These are phyloP conservation scores for Trametes sanguinea DNA, from an alignment of 768 basidiomycete species.

Conservation along the genomic window DNA sequence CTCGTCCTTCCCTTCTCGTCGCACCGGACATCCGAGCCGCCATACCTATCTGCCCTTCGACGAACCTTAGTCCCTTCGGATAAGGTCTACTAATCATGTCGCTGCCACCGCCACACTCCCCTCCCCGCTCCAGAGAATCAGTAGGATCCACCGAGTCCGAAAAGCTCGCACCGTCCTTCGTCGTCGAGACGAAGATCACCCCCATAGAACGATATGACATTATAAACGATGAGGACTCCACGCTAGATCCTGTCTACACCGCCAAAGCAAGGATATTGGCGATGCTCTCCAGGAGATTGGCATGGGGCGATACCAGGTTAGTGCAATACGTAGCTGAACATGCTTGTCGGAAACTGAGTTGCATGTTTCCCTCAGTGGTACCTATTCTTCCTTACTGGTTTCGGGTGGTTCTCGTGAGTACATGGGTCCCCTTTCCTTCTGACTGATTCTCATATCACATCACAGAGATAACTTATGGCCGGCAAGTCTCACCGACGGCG, in stretches of 20 bases:
- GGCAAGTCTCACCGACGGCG: conserved; percentile 37
- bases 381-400: conserved; percentile 66
- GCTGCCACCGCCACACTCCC: neutral
- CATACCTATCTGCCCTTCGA: no score
- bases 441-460: neutral
- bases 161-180: neutral
- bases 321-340: conserved; percentile 6
- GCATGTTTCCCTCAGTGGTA: conserved; percentile 44
- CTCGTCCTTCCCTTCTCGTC: no score
- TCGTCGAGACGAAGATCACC: neutral
- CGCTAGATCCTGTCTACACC: conserved; percentile 47
- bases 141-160: neutral
- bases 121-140: neutral
- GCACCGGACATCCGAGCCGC: no score
- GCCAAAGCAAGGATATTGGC: conserved; percentile 52
- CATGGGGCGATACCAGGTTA: conserved; percentile 58
- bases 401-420: conserved; percentile 75
- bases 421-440: neutral
- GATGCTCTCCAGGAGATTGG: conserved; percentile 53
- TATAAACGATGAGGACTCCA: conserved; percentile 36
- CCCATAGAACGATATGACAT: conserved; percentile 31
- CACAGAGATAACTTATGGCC: conserved; percentile 74
- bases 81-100: no score
- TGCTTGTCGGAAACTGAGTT: neutral
- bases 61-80: no score